Evolutionary conservation across 2,329 filamentous ascomycete species (phyloP).

Genomic region (Talaromyces sp.): DNA sequence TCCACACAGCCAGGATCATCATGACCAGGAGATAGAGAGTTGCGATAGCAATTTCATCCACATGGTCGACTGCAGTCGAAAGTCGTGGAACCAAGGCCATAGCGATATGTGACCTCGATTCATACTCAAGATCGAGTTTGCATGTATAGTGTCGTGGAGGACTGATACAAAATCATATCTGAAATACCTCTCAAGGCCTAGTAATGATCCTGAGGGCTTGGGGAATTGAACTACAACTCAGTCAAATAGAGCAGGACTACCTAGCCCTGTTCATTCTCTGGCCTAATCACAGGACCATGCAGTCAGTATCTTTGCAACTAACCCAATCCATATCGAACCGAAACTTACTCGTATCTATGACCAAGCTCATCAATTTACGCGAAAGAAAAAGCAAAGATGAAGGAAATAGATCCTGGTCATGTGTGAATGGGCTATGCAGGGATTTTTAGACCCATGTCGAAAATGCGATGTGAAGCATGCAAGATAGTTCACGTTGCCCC

Average conservation of each 20-base stretch:
- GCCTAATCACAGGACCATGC: background rate
- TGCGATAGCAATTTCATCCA: conserved; percentile 5
- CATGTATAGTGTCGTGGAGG: background rate
- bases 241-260: background rate
- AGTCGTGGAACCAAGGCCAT: background rate
- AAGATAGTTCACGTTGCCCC: background rate
- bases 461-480: background rate
- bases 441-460: background rate
- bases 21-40: conserved; percentile 10
- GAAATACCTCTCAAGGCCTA: background rate
- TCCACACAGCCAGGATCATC: conserved; percentile 7
- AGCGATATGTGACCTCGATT: background rate
- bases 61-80: background rate
- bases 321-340: no score
- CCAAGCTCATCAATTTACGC: background rate
- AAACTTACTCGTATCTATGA: no score
- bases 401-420: background rate
- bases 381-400: background rate
- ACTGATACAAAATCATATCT: background rate
- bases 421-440: background rate
- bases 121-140: conserved; percentile 1
- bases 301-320: background rate
- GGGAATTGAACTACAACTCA: no score
- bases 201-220: background rate
- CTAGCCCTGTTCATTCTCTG: background rate